Conservation (phyloP, 371 early-diverging fungal genomes). For the Chytridium lagenaria region DNA sequence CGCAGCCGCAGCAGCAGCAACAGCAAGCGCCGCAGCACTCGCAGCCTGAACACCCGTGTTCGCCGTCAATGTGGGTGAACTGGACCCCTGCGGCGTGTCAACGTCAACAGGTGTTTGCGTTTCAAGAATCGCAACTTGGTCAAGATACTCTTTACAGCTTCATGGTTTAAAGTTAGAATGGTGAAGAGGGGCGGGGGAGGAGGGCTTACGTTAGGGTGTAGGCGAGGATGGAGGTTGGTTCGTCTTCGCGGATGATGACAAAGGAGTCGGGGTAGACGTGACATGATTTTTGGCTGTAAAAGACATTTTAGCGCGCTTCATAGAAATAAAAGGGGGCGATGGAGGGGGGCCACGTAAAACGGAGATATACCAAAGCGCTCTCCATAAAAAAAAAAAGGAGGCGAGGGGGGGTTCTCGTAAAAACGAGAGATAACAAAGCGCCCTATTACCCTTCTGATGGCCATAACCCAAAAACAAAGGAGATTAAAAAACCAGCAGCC, state of each 20-base stretch:
- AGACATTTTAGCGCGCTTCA: no score
- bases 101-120: neutral
- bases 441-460: no score
- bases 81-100: constrained; percentile 1
- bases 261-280: constrained; percentile 85
- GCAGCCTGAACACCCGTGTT: neutral
- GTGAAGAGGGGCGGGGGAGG: no score
- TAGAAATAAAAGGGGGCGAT: no score
- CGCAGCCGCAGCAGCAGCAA: constrained; percentile 3
- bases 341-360: no score
- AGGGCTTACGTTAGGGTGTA: constrained; percentile 70
- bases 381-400: no score
- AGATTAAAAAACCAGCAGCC: no score
- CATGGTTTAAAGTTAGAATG: neutral
- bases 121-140: constrained; percentile 4
- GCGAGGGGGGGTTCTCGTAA: no score
- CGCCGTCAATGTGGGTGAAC: constrained; percentile 5
- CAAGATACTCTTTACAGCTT: constrained; percentile 29
- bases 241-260: constrained; percentile 88
- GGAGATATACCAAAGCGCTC: no score
- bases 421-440: no score
- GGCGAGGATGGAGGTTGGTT: constrained; percentile 93
- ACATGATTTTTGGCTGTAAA: constrained; percentile 67
- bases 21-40: neutral
- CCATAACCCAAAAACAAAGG: no score